A percentile compares a stretch with the other conserved stretches of the same genome.
These are phyloP conservation scores for Ambrosia artemisiifolia DNA, from an alignment of 129 eudicot genomes.

Conservation along the genomic window DNA sequence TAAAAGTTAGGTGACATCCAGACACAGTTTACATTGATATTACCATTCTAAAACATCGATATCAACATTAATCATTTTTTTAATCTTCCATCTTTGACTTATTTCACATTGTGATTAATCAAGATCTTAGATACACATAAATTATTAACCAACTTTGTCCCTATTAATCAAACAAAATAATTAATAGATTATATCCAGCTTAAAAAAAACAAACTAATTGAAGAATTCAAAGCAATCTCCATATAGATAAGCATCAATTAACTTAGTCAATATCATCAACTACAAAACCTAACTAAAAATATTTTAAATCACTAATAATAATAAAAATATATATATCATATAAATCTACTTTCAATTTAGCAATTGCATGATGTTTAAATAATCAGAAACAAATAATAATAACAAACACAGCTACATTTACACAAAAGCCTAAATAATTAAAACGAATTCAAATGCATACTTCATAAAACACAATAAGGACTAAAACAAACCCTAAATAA, in stretches of 20 bases:
- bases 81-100: constrained; percentile 5
- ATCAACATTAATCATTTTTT: constrained; percentile 8
- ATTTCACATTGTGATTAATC: constrained; percentile 13
- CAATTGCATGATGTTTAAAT: background rate
- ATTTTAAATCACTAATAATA: background rate
- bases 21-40: background rate
- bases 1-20: constrained; percentile 10
- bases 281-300: background rate
- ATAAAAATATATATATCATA: background rate
- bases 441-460: background rate
- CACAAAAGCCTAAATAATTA: background rate
- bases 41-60: constrained; percentile 7
- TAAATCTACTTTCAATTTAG: constrained; percentile 7
- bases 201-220: background rate
- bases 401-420: constrained; percentile 5
- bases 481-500: background rate
- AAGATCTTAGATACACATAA: constrained; percentile 1
- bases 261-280: constrained; percentile 1
- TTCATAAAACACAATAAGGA: background rate
- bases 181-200: background rate
- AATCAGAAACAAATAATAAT: constrained; percentile 12
- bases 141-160: constrained; percentile 1
- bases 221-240: background rate
- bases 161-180: constrained; percentile 7
- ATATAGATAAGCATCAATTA: constrained; percentile 11